Conservation (phyloP, 352 stramenopile species). For the Phytophthora multivora region DNA sequence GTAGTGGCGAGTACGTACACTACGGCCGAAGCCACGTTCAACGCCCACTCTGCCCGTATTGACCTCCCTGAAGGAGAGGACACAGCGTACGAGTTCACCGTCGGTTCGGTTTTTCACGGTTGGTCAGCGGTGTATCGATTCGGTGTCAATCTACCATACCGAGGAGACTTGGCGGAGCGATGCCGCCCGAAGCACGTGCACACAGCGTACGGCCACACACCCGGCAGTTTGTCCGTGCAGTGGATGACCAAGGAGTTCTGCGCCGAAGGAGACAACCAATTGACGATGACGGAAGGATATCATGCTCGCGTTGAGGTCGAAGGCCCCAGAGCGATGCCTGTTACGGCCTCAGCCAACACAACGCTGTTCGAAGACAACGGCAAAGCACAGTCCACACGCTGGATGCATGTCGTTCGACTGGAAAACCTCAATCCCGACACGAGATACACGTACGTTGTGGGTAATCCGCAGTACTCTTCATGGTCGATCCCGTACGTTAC, state of each 20-base stretch:
- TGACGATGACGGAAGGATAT: slow-evolving; percentile 68
- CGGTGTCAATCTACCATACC: slow-evolving; percentile 52
- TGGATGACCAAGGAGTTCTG: slow-evolving; percentile 81
- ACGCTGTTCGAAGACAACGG: slow-evolving; percentile 69
- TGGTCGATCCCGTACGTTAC: slow-evolving; percentile 80
- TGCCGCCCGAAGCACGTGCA: slow-evolving; percentile 84
- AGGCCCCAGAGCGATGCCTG: slow-evolving; percentile 27
- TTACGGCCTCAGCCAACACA: slow-evolving; percentile 51
- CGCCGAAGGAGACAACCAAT: slow-evolving; percentile 37
- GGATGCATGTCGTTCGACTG: slow-evolving; percentile 69
- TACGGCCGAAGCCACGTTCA: slow-evolving; percentile 52
- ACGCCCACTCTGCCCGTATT: slow-evolving; percentile 64
- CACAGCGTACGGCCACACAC: slow-evolving; percentile 67
- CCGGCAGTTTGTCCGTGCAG: slow-evolving; percentile 69
- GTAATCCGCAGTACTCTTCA: slow-evolving; percentile 62
- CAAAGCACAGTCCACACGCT: slow-evolving; percentile 52
- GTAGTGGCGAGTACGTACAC: slow-evolving; percentile 55
- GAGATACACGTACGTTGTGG: slow-evolving; percentile 82
- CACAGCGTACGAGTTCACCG: slow-evolving; percentile 67
- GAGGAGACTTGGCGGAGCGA: slow-evolving; percentile 41
- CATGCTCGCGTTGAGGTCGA: slow-evolving; percentile 43
- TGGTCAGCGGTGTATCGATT: slow-evolving; percentile 72
- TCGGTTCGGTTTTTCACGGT: slow-evolving; percentile 76
- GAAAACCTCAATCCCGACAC: slow-evolving; percentile 61
- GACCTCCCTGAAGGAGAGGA: slow-evolving; percentile 26